Evolutionary conservation across 192 early-diverging fungal genomes (phyloP).

Genomic region (Coemansia umbellata): DNA sequence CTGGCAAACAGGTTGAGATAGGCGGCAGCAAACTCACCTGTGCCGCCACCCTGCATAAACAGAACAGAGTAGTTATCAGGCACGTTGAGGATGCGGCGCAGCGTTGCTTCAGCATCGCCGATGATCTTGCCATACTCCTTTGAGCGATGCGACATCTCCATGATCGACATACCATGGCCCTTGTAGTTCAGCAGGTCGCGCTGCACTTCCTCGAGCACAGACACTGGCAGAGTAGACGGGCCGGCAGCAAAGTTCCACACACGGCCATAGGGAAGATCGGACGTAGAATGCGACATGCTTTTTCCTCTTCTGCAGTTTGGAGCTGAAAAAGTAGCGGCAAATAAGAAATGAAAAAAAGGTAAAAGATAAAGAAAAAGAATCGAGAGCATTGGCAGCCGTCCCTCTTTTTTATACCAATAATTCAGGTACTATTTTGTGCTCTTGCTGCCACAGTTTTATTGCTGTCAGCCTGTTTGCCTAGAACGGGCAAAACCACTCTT

Average conservation of each 20-base stretch:
- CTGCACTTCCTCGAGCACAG: conserved; percentile 83
- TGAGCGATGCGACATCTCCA: conserved; percentile 96
- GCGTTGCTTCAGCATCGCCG: conserved; percentile 65
- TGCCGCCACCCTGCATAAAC: conserved; percentile 95
- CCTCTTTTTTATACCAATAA: too few relatives aligned
- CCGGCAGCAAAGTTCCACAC: conserved; percentile 87
- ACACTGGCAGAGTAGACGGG: conserved; percentile 79
- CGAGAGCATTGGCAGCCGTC: too few relatives aligned
- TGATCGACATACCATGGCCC: conserved; percentile 80
- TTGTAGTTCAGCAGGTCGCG: conserved; percentile 78
- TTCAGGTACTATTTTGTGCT: too few relatives aligned
- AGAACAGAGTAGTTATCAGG: conserved; percentile 87
- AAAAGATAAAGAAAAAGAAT: conserved; percentile 3
- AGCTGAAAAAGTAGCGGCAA: background rate
- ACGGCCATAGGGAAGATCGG: conserved; percentile 26
- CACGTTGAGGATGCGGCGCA: conserved; percentile 69
- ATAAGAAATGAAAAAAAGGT: background rate
- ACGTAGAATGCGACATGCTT: conserved; percentile 14
- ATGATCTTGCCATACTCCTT: conserved; percentile 75
- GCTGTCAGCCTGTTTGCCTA: too few relatives aligned
- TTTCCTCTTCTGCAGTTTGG: too few relatives aligned
- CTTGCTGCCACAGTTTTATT: too few relatives aligned
- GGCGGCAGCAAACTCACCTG: conserved; percentile 85
- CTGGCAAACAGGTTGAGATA: conserved; percentile 85
- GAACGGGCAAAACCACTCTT: too few relatives aligned